Evolutionary conservation across 2,329 filamentous ascomycete species (phyloP), one percentile per base, ranked within the genome.

Genomic region (Diaporthe nobilis): DNA sequence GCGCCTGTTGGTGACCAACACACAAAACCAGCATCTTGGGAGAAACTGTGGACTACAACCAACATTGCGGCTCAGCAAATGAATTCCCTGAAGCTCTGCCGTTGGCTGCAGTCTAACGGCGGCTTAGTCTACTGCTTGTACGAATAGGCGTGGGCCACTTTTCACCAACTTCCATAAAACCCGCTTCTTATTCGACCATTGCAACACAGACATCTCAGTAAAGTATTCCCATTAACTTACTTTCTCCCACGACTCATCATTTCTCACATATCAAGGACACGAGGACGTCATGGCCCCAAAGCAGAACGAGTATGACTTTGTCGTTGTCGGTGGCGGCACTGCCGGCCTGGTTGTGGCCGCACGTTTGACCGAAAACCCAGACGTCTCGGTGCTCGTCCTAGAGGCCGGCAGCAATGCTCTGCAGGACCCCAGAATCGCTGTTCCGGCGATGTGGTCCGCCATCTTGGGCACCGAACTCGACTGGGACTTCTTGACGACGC

Each of bases 401-500:
- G 58, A 73, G 39, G 71, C 71, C 8, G 71, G 71, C 10, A 25
- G 61, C 44, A 63, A 73, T 42, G 57, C 22, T 22, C 15, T 55
- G 4, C 57, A 63, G 25, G 71, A 73, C 7, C 58, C 71, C 6
- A 63, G 71, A 13, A 34, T 73, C 7, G 57, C 42, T 25, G 47
- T 63, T 15, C 71, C 58, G 13, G 58, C 58, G 15, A 55, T 55
- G 47, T 65, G 71, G 58, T 63, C 58, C 17, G 28, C 58, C 17
- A 63, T 73, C n/a, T n/a, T 73, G 58, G 71, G 71, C 42, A 63
- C 71, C 1, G 71, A 65, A 3, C 22, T 67, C 15, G 71, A 73
- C 15, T 73, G 71, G 71, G 49, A 65, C n/a, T 73, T 63, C 7
- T 2, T 44, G 9, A 65, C 71, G 8, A 53, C 58, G 4, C 72